Evolutionary conservation across 805 yeast genomes (phyloP), one percentile per base, ranked within the genome.

Genomic region (Zygoascus biomembranicola): DNA sequence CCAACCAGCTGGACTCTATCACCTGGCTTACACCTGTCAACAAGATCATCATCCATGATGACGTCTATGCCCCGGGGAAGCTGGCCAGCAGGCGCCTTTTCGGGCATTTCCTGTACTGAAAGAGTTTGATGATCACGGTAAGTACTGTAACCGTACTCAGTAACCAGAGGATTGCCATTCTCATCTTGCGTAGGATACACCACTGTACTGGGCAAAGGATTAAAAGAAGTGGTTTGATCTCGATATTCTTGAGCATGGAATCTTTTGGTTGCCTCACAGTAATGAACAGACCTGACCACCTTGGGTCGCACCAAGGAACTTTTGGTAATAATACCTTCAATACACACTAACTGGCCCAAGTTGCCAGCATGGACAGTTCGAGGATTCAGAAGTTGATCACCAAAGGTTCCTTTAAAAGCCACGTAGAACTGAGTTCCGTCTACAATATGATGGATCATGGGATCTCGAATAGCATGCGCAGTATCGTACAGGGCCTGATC

Each of bases 21-120:
- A 63, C 99, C 99, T 0, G 99, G 98, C 67, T 94, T 94, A 47
- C 87, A 85, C 53, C 71, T 73, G 67, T 94, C 99, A 2, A 94
- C 98, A 58, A 94, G 76, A 66, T 94, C 99, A 64, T 90, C 97
- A 68, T 92, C 97, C 63, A 94, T 72, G n/a, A 92, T 80, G 23
- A 92, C 85, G 65, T 94, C 99, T 37, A 94, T 78, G 2, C 96
- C 84, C 63, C 98, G 77, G 37, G 99, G 99, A 58, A 94, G 76
- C 71, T 92, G 98, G 53, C 99, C 99, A 0, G 98, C 95, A 14
- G 98, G 99, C 1, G 98, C 97, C 58, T 84, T 77, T 72, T 94
- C 98, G 1, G 99, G 98, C 88, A 94, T 87, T 72, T 94, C 99
- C 69, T 94, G 99, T 39, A 94, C 85, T 0, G 97, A 81, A 39